A percentile compares a stretch with the other conserved stretches of the same genome.
These are phyloP conservation scores for Cutaneotrichosporon sp. DNA, from an alignment of 1,284 basidiomycete genomes.

Conservation along the genomic window DNA sequence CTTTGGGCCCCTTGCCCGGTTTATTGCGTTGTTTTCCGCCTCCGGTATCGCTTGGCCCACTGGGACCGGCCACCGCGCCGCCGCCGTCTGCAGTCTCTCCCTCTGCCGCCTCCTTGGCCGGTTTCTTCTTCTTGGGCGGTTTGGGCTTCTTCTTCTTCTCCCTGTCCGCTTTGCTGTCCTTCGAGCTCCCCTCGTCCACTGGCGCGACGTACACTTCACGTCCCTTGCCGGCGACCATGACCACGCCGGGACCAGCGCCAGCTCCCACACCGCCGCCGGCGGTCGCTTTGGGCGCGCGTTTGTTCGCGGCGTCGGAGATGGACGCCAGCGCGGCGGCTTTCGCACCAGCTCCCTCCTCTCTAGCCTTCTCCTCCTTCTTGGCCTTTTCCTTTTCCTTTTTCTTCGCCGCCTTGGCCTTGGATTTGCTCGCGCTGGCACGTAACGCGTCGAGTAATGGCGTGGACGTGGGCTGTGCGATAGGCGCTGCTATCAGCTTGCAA, in stretches of 20 bases:
- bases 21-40: slow-evolving; percentile 10
- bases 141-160: slow-evolving; percentile 13
- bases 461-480: slow-evolving; percentile 54
- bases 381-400: slow-evolving; percentile 53
- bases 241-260: slow-evolving; percentile 7
- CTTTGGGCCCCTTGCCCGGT: slow-evolving; percentile 1
- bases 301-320: slow-evolving; percentile 30
- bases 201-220: slow-evolving; percentile 30
- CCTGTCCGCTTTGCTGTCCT: slow-evolving; percentile 9
- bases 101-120: background rate
- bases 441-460: slow-evolving; percentile 85
- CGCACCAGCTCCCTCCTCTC: slow-evolving; percentile 57
- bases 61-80: background rate
- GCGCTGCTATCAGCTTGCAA: slow-evolving; percentile 16
- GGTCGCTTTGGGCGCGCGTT: slow-evolving; percentile 25
- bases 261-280: background rate
- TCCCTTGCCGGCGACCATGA: slow-evolving; percentile 41
- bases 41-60: slow-evolving; percentile 5
- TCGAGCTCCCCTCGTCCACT: slow-evolving; percentile 10
- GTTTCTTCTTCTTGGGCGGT: slow-evolving; percentile 1
- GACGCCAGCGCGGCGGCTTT: slow-evolving; percentile 31
- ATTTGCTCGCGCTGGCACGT: slow-evolving; percentile 50
- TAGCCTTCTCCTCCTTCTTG: slow-evolving; percentile 1
- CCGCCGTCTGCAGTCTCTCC: background rate
- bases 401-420: slow-evolving; percentile 44